Evolutionary conservation across 2,329 filamentous ascomycete genomes (phyloP).

Genomic region (Aureobasidium sp.): DNA sequence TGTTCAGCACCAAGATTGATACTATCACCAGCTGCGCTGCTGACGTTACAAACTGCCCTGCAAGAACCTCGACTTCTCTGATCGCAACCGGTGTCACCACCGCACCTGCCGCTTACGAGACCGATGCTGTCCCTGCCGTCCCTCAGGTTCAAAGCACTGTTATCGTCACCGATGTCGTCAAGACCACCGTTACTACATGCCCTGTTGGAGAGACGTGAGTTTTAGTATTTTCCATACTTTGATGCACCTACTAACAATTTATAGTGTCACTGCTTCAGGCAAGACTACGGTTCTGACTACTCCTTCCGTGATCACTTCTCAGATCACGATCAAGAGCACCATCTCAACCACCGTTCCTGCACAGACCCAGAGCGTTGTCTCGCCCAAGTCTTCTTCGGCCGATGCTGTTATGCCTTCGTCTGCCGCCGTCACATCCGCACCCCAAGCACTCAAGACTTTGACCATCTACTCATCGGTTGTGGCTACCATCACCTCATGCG

Average conservation of each 20-base stretch:
- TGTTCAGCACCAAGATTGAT: constrained; percentile 15
- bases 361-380: constrained; percentile 10
- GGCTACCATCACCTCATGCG: constrained; percentile 22
- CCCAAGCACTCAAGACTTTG: constrained; percentile 19
- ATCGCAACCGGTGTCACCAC: constrained; percentile 16
- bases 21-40: constrained; percentile 16
- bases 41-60: constrained; percentile 26
- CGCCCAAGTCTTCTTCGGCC: constrained; percentile 4
- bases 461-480: constrained; percentile 16
- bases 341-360: constrained; percentile 17
- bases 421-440: constrained; percentile 7
- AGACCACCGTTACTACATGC: constrained; percentile 13
- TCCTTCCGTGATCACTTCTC: constrained; percentile 15
- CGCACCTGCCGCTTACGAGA: constrained; percentile 13
- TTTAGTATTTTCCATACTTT: neutral
- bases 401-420: constrained; percentile 8
- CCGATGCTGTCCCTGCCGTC: constrained; percentile 6
- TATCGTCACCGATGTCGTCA: constrained; percentile 8
- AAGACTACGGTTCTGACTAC: constrained; percentile 17
- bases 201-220: constrained; percentile 1
- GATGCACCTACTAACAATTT: neutral
- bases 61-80: constrained; percentile 15
- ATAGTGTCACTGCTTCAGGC: constrained; percentile 1
- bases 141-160: constrained; percentile 9
- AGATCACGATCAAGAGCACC: constrained; percentile 18